Evolutionary conservation across 2,329 filamentous ascomycete genomes (phyloP).

Genomic region (Alternaria angustiovoidea): DNA sequence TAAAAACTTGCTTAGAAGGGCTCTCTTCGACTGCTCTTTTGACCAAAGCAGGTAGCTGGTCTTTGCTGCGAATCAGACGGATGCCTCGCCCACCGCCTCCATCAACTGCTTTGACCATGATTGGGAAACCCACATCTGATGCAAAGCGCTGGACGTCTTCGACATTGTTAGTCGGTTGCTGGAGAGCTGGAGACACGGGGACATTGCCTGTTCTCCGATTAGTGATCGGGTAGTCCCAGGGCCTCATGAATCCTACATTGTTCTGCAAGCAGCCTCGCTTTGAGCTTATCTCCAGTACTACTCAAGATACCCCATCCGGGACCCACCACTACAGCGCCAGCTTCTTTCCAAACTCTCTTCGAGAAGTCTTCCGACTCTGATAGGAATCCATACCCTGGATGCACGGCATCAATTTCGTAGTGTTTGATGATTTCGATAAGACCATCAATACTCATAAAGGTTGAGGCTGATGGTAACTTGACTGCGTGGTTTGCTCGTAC

Average conservation of each 20-base stretch:
- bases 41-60: constrained; percentile 57
- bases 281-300: constrained; percentile 65
- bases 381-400: constrained; percentile 71
- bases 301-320: constrained; percentile 65
- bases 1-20: constrained; percentile 65
- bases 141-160: constrained; percentile 66
- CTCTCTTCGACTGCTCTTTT: constrained; percentile 65
- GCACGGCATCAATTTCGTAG: constrained; percentile 63
- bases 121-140: constrained; percentile 59
- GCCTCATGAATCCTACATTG: constrained; percentile 46
- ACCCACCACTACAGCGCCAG: constrained; percentile 60
- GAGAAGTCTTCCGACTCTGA: constrained; percentile 64
- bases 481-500: constrained; percentile 61
- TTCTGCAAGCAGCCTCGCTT: constrained; percentile 61
- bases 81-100: constrained; percentile 70
- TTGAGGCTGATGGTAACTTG: constrained; percentile 58
- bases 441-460: constrained; percentile 62
- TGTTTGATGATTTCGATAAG: constrained; percentile 59
- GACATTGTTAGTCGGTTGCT: constrained; percentile 53
- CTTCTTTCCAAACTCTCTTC: constrained; percentile 59
- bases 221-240: too few species aligned
- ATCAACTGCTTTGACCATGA: constrained; percentile 72
- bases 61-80: constrained; percentile 58
- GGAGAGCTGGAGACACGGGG: constrained; percentile 61
- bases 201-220: constrained; percentile 49